phyloP scores from a whole-genome alignment of 169 alveolate genomes.

The Eimeria necatrix region DNA sequence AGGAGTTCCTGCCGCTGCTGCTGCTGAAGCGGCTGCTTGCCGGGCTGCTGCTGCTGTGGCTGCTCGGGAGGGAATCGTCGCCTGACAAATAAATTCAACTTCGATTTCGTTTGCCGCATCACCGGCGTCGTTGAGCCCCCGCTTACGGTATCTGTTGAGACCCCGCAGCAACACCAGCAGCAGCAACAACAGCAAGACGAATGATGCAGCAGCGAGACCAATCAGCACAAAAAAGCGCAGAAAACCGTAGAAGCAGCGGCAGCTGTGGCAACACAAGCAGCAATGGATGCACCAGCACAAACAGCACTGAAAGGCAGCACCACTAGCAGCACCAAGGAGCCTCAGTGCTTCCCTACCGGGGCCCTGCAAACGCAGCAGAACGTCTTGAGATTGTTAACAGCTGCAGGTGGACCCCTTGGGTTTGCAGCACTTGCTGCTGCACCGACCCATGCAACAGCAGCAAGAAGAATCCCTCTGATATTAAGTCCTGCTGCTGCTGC shows the following conservation, averaged over 20 bases:
- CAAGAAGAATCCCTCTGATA: neutral
- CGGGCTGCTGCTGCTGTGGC: neutral
- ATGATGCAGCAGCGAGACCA: neutral
- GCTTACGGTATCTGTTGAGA: neutral
- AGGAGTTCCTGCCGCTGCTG: neutral
- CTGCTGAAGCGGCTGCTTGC: neutral
- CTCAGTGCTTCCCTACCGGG: neutral
- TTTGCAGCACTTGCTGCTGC: neutral
- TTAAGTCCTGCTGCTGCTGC: neutral
- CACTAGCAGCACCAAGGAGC: neutral
- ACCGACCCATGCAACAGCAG: neutral
- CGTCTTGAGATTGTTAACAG: neutral
- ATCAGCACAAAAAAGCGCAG: neutral
- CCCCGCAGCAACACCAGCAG: neutral
- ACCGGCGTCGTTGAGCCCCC: slow-evolving; percentile 49
- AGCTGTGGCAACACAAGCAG: neutral
- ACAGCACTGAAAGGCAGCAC: neutral
- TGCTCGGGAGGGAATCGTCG: slow-evolving; percentile 4
- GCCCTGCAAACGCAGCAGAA: slow-evolving; percentile 6
- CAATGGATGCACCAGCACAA: slow-evolving; percentile 13
- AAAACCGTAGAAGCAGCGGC: neutral
- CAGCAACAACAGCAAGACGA: neutral
- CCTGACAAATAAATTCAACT: slow-evolving; percentile 11
- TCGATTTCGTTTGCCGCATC: slow-evolving; percentile 63
- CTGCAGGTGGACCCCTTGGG: slow-evolving; percentile 30